phyloP scores from a whole-genome alignment of 202 grass and related monocot genomes.

The Panicum virgatum region DNA sequence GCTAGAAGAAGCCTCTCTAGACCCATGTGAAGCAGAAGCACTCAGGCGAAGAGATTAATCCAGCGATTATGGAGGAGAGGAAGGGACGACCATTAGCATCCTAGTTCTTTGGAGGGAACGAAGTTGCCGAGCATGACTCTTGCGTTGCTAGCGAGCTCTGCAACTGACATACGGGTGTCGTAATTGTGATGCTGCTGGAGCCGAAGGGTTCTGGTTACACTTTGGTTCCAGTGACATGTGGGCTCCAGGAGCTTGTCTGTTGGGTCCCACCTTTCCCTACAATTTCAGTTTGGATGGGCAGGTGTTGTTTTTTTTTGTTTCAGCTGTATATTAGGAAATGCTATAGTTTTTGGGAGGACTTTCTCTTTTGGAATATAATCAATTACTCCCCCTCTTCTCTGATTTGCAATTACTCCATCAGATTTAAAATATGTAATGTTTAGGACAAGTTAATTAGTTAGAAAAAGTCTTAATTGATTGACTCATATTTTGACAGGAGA shows the following conservation, averaged over 20 bases:
- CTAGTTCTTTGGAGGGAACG: not conserved
- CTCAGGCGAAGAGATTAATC: not conserved
- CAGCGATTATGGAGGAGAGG: slow-evolving; percentile 25
- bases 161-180: not conserved
- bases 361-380: not conserved
- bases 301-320: slow-evolving; percentile 1
- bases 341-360: not conserved
- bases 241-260: not conserved
- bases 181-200: not conserved
- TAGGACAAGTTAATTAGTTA: too few relatives aligned
- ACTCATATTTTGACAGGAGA: not conserved
- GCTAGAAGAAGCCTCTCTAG: slow-evolving; percentile 17
- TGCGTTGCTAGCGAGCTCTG: not conserved
- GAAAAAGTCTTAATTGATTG: too few relatives aligned
- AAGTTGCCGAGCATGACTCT: not conserved
- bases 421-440: not conserved
- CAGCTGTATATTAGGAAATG: not conserved
- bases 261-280: not conserved
- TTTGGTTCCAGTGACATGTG: not conserved
- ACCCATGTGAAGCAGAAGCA: slow-evolving; percentile 37
- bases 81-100: not conserved
- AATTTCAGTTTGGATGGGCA: not conserved
- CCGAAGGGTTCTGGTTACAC: not conserved
- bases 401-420: not conserved
- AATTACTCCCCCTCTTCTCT: not conserved